Evolutionary conservation across 768 basidiomycete genomes (phyloP).

Genomic region (Pleurotus cornucopiae): DNA sequence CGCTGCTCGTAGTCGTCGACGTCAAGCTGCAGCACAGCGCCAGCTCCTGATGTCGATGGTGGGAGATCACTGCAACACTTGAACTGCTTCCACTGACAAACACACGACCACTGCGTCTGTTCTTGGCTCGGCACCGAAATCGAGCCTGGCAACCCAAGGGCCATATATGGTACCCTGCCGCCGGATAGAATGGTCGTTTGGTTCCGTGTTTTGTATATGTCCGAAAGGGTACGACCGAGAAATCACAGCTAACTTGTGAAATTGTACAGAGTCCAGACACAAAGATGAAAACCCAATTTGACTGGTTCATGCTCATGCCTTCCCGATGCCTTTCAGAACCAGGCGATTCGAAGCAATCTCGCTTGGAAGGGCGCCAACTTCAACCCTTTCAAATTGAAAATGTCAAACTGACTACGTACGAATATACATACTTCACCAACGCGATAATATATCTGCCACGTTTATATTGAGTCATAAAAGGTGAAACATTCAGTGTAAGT

Average conservation of each 20-base stretch:
- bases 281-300: too few relatives aligned
- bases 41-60: background rate
- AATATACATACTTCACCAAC: background rate
- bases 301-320: too few relatives aligned
- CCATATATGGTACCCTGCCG: background rate
- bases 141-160: background rate
- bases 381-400: too few relatives aligned
- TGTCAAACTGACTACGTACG: too few relatives aligned
- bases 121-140: background rate
- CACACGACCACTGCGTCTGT: background rate
- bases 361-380: too few relatives aligned
- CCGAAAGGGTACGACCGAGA: background rate
- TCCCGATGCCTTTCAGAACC: too few relatives aligned
- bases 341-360: too few relatives aligned
- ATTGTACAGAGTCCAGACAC: too few relatives aligned
- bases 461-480: background rate
- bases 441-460: background rate
- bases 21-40: background rate
- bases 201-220: background rate
- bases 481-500: background rate
- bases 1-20: background rate
- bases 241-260: background rate
- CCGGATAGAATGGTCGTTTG: background rate
- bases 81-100: background rate
- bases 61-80: background rate